phyloP scores from a whole-genome alignment of 106 monocot genomes.

The Phalaenopsis equestris region DNA sequence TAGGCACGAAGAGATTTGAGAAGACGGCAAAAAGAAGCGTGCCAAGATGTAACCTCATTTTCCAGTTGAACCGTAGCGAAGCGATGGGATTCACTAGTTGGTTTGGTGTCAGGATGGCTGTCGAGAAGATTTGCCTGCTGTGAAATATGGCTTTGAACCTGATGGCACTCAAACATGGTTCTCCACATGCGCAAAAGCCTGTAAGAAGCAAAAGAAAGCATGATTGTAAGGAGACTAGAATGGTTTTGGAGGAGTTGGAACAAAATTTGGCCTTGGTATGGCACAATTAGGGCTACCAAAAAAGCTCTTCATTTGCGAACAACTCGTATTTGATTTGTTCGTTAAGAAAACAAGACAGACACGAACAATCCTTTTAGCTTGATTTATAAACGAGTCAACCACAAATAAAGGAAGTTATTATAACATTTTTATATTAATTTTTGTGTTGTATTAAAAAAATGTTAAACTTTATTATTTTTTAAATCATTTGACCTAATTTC shows the following conservation, averaged over 20 bases:
- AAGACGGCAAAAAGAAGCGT: slow-evolving; percentile 54
- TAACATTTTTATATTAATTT: too few relatives aligned
- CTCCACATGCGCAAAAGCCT: slow-evolving; percentile 90
- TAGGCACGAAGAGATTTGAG: slow-evolving; percentile 62
- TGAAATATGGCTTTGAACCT: slow-evolving; percentile 73
- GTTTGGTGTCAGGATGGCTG: slow-evolving; percentile 40
- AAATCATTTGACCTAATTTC: too few relatives aligned
- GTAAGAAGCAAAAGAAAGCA: not conserved
- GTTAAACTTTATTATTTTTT: too few relatives aligned
- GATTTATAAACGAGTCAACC: too few relatives aligned
- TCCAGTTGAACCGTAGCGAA: slow-evolving; percentile 71
- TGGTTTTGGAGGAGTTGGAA: not conserved
- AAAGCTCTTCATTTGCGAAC: too few relatives aligned
- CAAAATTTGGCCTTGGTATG: not conserved
- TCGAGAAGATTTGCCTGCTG: slow-evolving; percentile 65
- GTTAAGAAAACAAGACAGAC: too few relatives aligned
- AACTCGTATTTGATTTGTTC: too few relatives aligned
- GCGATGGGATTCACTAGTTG: slow-evolving; percentile 57
- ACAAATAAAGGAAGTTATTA: too few relatives aligned
- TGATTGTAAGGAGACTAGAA: not conserved
- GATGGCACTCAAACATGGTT: slow-evolving; percentile 85
- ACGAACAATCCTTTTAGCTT: too few relatives aligned
- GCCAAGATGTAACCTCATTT: slow-evolving; percentile 63
- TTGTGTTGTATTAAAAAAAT: too few relatives aligned
- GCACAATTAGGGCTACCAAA: too few relatives aligned